phyloP scores from a whole-genome alignment of 2,329 filamentous ascomycete species.

The Verticillium nubilum region DNA sequence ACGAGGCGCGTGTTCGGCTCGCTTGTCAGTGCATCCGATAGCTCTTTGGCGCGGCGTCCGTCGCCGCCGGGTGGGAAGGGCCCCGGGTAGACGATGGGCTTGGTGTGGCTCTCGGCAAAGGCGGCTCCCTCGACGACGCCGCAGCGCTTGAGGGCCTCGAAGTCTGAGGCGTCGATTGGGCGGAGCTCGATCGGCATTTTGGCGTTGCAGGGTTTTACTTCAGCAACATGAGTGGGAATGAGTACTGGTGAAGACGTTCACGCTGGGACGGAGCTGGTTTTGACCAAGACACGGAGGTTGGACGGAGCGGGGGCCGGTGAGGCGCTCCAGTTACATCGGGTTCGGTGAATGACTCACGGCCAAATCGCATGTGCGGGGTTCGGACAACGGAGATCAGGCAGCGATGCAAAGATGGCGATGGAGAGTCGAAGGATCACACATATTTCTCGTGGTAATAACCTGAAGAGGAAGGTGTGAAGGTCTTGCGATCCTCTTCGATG shows the following conservation, averaged over 20 bases:
- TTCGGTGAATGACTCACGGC: not conserved
- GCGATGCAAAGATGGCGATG: too few relatives aligned
- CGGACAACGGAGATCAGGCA: too few relatives aligned
- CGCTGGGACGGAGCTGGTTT: not conserved
- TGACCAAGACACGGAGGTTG: not conserved
- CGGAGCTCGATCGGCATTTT: conserved; percentile 11
- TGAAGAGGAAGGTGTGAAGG: too few relatives aligned
- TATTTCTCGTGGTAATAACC: too few relatives aligned
- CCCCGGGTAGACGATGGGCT: conserved; percentile 19
- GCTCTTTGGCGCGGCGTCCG: conserved; percentile 14
- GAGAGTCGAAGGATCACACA: too few relatives aligned
- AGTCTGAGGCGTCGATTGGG: conserved; percentile 2
- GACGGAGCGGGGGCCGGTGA: not conserved
- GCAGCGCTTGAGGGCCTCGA: conserved; percentile 12
- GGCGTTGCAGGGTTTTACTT: not conserved
- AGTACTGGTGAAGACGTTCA: not conserved
- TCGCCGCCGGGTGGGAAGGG: conserved; percentile 18
- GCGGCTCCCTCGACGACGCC: not conserved
- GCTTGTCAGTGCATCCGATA: conserved; percentile 13
- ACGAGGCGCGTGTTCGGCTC: conserved; percentile 7
- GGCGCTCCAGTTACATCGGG: not conserved
- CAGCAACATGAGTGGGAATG: not conserved
- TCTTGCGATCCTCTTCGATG: too few relatives aligned
- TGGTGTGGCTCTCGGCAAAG: not conserved
- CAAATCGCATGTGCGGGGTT: not conserved